phyloP scores from a whole-genome alignment of 2,329 filamentous ascomycete genomes.

The Cercospora sesami region DNA sequence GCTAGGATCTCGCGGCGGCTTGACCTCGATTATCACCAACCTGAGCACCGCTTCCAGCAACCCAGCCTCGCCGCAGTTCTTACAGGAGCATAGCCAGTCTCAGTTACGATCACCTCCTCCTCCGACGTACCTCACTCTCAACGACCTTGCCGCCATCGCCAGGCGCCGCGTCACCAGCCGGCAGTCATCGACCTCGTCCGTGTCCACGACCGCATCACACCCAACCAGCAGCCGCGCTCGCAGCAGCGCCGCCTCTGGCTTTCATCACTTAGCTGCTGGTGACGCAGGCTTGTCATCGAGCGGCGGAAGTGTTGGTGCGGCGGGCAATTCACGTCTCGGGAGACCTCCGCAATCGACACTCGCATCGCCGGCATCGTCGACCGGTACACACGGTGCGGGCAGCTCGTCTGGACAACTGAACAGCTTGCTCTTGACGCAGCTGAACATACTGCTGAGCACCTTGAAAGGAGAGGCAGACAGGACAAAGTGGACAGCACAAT shows the following conservation, averaged over 20 bases:
- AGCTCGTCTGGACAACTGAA: slow-evolving; percentile 58
- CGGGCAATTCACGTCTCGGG: slow-evolving; percentile 57
- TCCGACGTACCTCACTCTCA: slow-evolving; percentile 49
- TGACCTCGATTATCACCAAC: slow-evolving; percentile 12
- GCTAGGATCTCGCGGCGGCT: slow-evolving; percentile 15
- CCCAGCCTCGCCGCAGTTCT: slow-evolving; percentile 3
- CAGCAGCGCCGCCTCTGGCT: slow-evolving; percentile 55
- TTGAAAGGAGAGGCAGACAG: slow-evolving; percentile 92
- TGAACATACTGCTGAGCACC: slow-evolving; percentile 89
- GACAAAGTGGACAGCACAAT: slow-evolving; percentile 88
- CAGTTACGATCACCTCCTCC: slow-evolving; percentile 1
- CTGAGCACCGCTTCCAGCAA: slow-evolving; percentile 10
- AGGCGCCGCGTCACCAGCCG: slow-evolving; percentile 55
- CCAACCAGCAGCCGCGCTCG: slow-evolving; percentile 55
- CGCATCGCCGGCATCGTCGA: slow-evolving; percentile 56
- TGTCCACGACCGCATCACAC: slow-evolving; percentile 58
- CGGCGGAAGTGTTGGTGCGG: slow-evolving; percentile 53
- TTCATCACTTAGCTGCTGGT: slow-evolving; percentile 57
- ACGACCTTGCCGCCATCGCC: slow-evolving; percentile 50
- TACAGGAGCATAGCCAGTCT: neutral
- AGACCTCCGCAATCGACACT: slow-evolving; percentile 60
- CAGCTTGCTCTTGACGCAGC: slow-evolving; percentile 93
- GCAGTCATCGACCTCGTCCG: slow-evolving; percentile 57
- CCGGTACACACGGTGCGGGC: slow-evolving; percentile 42
- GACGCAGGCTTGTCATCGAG: slow-evolving; percentile 55